Evolutionary conservation across 768 basidiomycete genomes (phyloP), one percentile per base, ranked within the genome.

Genomic region (Suillus tomentosus): DNA sequence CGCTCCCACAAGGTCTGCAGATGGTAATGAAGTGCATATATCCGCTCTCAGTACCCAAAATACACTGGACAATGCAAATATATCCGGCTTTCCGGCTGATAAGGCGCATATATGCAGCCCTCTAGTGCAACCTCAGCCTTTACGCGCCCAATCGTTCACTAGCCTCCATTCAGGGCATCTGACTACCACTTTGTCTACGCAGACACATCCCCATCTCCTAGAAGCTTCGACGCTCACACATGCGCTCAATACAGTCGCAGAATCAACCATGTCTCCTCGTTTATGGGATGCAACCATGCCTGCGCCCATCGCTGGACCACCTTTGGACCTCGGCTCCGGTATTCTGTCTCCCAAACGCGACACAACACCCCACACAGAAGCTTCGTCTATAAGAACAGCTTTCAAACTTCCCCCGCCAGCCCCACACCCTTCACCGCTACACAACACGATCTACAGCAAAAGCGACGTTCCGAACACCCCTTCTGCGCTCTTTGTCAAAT

Each of bases 261-360:
- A 54, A 53, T 17, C 27, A 53, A 17, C 8, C 9, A 53, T 19
- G 31, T 54, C 53, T 6, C 53, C 17, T 54, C 10, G 31, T 54
- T 19, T 54, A 34, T 54, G 53, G 53, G 53, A 54, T 54, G 53
- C 53, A 11, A 54, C 53, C 17, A 54, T 31, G 53, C 53, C 53
- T 54, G 53, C 53, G 5, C 53, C 53, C 10, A 54, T 54, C 5
- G 17, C 53, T 54, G 53, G 53, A 34, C 53, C 53, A 34, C 53
- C 53, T 19, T 54, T 54, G 5, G 10, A 54, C 53, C 31, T 54
- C 17, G 10, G 31, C 31, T 11, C 31, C 1, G 53, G 53, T 3
- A 5, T 54, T 34, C 31, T 54, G 2, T 54, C 53, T 31, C 53
- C 53, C 2, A 34, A 34, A 34, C 53, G 53, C 10, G 31, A 34